Conservation (phyloP, 495 filamentous ascomycete genomes). For the Cercophora scortea region DNA sequence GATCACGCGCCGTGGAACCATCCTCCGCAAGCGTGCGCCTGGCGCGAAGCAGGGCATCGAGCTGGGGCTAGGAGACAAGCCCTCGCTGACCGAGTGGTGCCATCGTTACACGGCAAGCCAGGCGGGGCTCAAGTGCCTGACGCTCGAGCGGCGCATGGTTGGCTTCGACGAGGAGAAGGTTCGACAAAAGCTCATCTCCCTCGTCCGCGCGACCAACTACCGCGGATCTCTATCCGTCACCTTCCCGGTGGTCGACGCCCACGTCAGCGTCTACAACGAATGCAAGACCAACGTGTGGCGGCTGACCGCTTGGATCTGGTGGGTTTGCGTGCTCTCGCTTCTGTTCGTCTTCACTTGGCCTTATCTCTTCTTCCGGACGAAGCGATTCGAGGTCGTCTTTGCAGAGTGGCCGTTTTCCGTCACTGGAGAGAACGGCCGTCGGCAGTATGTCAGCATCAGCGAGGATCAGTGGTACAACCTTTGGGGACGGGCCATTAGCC, state of each 20-base stretch:
- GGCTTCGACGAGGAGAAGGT: conserved; percentile 44
- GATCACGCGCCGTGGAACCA: conserved; percentile 33
- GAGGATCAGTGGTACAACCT: conserved; percentile 42
- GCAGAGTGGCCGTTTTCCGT: conserved; percentile 46
- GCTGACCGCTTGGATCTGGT: conserved; percentile 45
- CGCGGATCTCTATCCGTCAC: conserved; percentile 43
- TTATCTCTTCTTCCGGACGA: conserved; percentile 52
- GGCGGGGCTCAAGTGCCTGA: conserved; percentile 43
- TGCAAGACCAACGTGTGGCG: conserved; percentile 50
- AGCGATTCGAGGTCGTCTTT: conserved; percentile 50
- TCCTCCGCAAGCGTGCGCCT: conserved; percentile 30
- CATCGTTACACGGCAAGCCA: conserved; percentile 45
- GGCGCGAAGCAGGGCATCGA: conserved; percentile 32
- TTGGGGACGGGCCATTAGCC: conserved; percentile 35
- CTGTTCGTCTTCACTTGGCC: conserved; percentile 59
- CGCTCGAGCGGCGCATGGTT: conserved; percentile 37
- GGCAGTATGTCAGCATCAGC: conserved; percentile 37
- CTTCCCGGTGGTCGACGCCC: conserved; percentile 42
- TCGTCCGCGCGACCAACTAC: conserved; percentile 54
- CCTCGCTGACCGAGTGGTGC: conserved; percentile 48
- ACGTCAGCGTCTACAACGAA: conserved; percentile 47
- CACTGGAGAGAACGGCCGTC: conserved; percentile 14
- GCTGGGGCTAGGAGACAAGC: conserved; percentile 22
- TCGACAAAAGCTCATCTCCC: conserved; percentile 30
- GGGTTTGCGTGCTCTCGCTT: conserved; percentile 53